Evolutionary conservation across 2,329 filamentous ascomycete species (phyloP), one percentile per base, ranked within the genome.

Genomic region (Coniosporium tulheliwenetii): DNA sequence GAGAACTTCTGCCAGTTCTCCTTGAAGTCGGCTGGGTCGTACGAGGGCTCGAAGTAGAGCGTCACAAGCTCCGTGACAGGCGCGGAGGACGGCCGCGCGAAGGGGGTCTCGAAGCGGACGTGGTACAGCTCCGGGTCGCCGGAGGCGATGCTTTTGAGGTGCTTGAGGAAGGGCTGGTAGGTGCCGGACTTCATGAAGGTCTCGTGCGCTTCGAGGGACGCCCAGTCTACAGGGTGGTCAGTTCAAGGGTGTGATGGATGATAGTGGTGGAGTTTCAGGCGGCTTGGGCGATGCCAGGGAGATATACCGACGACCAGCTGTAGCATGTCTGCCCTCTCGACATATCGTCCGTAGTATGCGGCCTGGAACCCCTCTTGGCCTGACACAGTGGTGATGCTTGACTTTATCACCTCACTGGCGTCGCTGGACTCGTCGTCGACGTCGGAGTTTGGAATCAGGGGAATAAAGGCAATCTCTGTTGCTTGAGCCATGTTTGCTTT

Each of bases 21-120:
- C 37, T 56, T 48, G 26, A 65, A 45, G 13, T 54, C 40, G 14
- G 39, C 50, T 13, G 46, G 53, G 9, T 58, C 53, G 1, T 45
- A 37, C 3, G 52, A 50, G 4, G 55, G 39, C 57, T 45, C 15
- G 44, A 71, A 67, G 45, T 64, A 62, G 29, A 69, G 56, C 0
- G 56, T 57, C 8, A 62, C 54, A 30, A 72, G 52, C 48, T 75
- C 71, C 1, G 70, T 71, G 2, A 70, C 56, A 2, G 70, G 67
- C 1, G 61, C 61, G 0, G 55, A 52, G 10, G 58, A 46, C 12
- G 55, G 48, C 19, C 44, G 41, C 8, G 33, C 13, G 7, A 52
- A 33, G 2, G 47, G 34, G 2, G 52, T 46, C 32, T 49, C 30
- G 36, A 66, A 48, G 10, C 54, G 48, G 41, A 54, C 50, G 49